Conservation (phyloP, 495 filamentous ascomycete species). For the Xylaria sp. region DNA sequence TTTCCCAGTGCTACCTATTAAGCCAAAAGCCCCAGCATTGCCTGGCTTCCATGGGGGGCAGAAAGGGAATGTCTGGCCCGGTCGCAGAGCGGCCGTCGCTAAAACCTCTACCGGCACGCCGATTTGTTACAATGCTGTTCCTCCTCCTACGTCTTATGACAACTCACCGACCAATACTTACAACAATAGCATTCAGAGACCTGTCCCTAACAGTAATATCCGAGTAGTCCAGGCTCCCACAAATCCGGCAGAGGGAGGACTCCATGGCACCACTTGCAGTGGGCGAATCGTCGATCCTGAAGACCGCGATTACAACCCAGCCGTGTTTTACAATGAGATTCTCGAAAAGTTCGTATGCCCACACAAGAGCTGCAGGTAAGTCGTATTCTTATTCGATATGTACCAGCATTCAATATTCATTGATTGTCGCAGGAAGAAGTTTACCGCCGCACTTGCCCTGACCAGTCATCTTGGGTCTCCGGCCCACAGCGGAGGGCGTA, state of each 20-base stretch:
- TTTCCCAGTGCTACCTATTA: slow-evolving; percentile 8
- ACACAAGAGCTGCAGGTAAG: slow-evolving; percentile 47
- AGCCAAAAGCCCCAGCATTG: neutral
- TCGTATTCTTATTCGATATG: slow-evolving; percentile 5
- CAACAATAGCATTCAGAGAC: slow-evolving; percentile 33
- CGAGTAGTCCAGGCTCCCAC: slow-evolving; percentile 19
- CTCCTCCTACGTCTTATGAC: slow-evolving; percentile 19
- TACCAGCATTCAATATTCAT: slow-evolving; percentile 15
- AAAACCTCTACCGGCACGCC: neutral
- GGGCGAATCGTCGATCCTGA: slow-evolving; percentile 40
- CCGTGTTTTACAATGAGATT: slow-evolving; percentile 35
- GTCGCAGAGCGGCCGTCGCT: neutral
- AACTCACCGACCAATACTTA: slow-evolving; percentile 15
- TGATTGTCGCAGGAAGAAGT: slow-evolving; percentile 40
- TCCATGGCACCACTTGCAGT: slow-evolving; percentile 8
- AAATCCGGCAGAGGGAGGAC: slow-evolving; percentile 15
- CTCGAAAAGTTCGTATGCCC: slow-evolving; percentile 49
- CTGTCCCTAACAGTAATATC: slow-evolving; percentile 30
- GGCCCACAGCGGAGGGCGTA: slow-evolving; percentile 31
- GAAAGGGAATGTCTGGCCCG: slow-evolving; percentile 8
- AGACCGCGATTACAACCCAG: slow-evolving; percentile 39
- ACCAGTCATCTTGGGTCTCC: slow-evolving; percentile 44
- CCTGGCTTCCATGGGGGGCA: neutral
- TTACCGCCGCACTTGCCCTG: slow-evolving; percentile 28
- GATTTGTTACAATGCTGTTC: slow-evolving; percentile 5